Percentiles rank a stretch among this genome's conserved stretches.
Evolutionary conservation across 768 basidiomycete species (phyloP).

Genomic region (Pilatotrama ljubarskyi): DNA sequence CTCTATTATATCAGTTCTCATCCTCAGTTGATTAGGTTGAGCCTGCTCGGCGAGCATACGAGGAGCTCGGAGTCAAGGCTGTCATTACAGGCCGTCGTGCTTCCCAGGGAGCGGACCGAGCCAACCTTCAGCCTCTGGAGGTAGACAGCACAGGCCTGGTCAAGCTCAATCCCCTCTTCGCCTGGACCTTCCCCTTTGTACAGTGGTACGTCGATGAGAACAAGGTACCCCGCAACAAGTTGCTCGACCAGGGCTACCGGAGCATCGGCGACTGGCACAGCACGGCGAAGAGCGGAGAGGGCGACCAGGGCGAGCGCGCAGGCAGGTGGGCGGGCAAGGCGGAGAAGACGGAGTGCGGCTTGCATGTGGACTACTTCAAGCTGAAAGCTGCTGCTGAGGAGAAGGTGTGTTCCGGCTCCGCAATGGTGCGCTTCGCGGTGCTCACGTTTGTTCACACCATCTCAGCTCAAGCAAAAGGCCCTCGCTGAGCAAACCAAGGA

Average conservation of each 20-base stretch:
- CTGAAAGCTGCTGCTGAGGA: conserved; percentile 60
- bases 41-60: conserved; percentile 87
- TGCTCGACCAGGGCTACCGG: conserved; percentile 89
- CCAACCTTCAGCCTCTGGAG: conserved; percentile 80
- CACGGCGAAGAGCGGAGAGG: conserved; percentile 67
- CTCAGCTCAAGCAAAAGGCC: conserved; percentile 11
- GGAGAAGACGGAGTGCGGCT: conserved; percentile 91
- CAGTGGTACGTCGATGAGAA: conserved; percentile 83
- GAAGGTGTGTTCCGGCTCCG: conserved; percentile 22
- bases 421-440: background rate
- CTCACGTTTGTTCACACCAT: background rate
- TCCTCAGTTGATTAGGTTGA: conserved; percentile 63
- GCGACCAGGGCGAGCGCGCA: conserved; percentile 76
- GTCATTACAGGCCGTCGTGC: conserved; percentile 95
- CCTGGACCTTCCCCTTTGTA: conserved; percentile 84
- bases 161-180: conserved; percentile 92
- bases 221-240: conserved; percentile 82
- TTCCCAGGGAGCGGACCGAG: conserved; percentile 91
- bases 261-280: conserved; percentile 99
- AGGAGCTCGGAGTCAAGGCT: conserved; percentile 71
- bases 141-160: conserved; percentile 86
- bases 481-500: conserved; percentile 3
- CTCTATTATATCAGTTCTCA: background rate
- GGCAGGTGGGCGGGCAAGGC: conserved; percentile 89
- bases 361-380: conserved; percentile 88